These are phyloP conservation scores for Microthyrium microscopicum DNA, from an alignment of 2,329 filamentous ascomycete genomes.

Conservation along the genomic window DNA sequence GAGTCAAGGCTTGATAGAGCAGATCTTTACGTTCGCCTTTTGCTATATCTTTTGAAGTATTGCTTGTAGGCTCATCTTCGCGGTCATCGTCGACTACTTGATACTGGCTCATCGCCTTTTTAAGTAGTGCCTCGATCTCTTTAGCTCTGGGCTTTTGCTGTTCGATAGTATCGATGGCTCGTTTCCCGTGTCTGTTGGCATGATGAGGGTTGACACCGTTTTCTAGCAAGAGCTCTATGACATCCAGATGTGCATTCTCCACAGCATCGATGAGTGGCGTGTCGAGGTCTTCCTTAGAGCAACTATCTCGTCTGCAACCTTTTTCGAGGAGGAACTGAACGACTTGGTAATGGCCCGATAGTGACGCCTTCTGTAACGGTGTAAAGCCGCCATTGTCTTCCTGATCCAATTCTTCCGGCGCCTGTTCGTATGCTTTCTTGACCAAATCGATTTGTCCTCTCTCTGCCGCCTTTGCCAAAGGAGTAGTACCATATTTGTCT, in stretches of 20 bases:
- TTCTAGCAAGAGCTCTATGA: conserved; percentile 68
- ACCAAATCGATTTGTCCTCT: conserved; percentile 67
- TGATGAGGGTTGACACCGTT: conserved; percentile 84
- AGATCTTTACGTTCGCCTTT: conserved; percentile 24
- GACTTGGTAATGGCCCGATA: conserved; percentile 74
- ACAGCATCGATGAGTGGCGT: conserved; percentile 92
- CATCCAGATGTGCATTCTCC: conserved; percentile 81
- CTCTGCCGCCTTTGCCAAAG: conserved; percentile 77
- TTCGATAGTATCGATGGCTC: conserved; percentile 69
- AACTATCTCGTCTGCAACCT: conserved; percentile 69
- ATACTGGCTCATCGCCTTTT: conserved; percentile 35
- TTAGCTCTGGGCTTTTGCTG: conserved; percentile 66
- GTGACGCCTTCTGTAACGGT: conserved; percentile 78
- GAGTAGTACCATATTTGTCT: conserved; percentile 83
- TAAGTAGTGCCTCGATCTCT: conserved; percentile 59
- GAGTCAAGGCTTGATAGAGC: conserved; percentile 32
- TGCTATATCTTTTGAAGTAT: conserved; percentile 6
- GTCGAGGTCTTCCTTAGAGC: conserved; percentile 60
- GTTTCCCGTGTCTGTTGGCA: conserved; percentile 80
- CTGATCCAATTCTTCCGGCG: conserved; percentile 75
- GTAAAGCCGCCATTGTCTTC: conserved; percentile 94
- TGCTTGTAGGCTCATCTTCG: conserved; percentile 31
- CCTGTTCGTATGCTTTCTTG: conserved; percentile 56
- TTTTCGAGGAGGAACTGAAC: conserved; percentile 74
- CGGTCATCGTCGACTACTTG: conserved; percentile 26